Percentiles rank a stretch among this genome's conserved stretches.
phyloP scores from a whole-genome alignment of 1,284 basidiomycete species.

The Melampsora americana region DNA sequence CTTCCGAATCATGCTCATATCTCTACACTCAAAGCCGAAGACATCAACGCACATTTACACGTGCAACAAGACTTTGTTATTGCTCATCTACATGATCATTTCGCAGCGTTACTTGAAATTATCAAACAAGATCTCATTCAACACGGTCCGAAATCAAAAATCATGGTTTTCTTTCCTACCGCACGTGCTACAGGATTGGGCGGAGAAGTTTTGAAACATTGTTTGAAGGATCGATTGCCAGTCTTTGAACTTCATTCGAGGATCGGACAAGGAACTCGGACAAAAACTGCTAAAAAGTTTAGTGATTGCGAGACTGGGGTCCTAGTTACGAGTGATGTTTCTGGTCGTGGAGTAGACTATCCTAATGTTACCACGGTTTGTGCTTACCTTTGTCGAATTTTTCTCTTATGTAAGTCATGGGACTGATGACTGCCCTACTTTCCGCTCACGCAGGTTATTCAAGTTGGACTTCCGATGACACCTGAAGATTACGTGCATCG shows the following conservation, averaged over 20 bases:
- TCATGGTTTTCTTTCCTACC: slow-evolving; percentile 68
- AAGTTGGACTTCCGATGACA: slow-evolving; percentile 58
- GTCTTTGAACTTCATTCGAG: slow-evolving; percentile 58
- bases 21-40: slow-evolving; percentile 63
- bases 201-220: slow-evolving; percentile 57
- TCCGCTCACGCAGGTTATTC: slow-evolving; percentile 60
- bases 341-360: slow-evolving; percentile 85
- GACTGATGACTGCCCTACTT: slow-evolving; percentile 47
- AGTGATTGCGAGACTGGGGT: slow-evolving; percentile 60
- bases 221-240: slow-evolving; percentile 36
- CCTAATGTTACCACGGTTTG: slow-evolving; percentile 58
- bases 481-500: slow-evolving; percentile 55
- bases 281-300: slow-evolving; percentile 61
- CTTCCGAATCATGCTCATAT: slow-evolving; percentile 62
- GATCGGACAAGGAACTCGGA: slow-evolving; percentile 58
- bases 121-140: slow-evolving; percentile 54
- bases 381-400: neutral
- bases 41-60: slow-evolving; percentile 66
- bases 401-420: neutral
- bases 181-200: slow-evolving; percentile 64
- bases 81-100: slow-evolving; percentile 57
- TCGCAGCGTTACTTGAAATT: slow-evolving; percentile 58
- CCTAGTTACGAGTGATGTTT: slow-evolving; percentile 83
- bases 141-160: slow-evolving; percentile 53
- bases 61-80: slow-evolving; percentile 62